A percentile compares a stretch with the other conserved stretches of the same genome.
Conservation (phyloP, 768 basidiomycete species). For the Coprinopsis sp. region DNA sequence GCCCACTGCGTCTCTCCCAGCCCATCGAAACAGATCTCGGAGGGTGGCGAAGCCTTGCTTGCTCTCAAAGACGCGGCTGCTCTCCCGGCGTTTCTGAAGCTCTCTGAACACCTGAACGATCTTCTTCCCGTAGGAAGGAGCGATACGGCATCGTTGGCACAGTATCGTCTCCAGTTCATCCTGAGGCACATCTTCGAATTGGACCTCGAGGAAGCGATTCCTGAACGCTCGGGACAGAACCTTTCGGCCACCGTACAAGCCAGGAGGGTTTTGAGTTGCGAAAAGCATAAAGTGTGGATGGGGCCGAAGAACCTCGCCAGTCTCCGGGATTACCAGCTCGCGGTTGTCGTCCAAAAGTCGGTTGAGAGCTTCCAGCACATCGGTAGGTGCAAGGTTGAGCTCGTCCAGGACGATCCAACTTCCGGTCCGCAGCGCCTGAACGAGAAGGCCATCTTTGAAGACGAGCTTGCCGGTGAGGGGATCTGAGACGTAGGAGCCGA, state of each 20-base stretch:
- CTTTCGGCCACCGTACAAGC: constrained; percentile 92
- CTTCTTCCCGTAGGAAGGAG: constrained; percentile 86
- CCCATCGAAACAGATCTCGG: constrained; percentile 97
- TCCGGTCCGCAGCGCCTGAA: constrained; percentile 84
- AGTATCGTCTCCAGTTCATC: constrained; percentile 89
- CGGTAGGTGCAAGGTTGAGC: constrained; percentile 94
- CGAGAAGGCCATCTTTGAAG: constrained; percentile 91
- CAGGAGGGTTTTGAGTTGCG: constrained; percentile 97
- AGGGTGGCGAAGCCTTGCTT: constrained; percentile 96
- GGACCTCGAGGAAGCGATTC: constrained; percentile 95
- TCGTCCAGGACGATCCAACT: constrained; percentile 99
- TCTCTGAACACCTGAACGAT: constrained; percentile 93
- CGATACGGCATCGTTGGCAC: constrained; percentile 87
- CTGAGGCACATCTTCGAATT: constrained; percentile 96
- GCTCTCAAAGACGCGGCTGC: constrained; percentile 91
- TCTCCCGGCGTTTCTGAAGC: constrained; percentile 87
- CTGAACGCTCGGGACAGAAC: constrained; percentile 93
- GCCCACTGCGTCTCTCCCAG: constrained; percentile 79
- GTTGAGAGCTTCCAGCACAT: constrained; percentile 96
- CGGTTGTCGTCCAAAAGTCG: constrained; percentile 96
- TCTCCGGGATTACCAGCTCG: constrained; percentile 92
- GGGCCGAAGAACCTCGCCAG: constrained; percentile 88
- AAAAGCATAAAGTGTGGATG: constrained; percentile 98
- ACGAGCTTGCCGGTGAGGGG: constrained; percentile 88
- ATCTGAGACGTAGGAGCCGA: constrained; percentile 95